These are phyloP conservation scores for Naegleria lovaniensis DNA, from an alignment of 208 protist genomes.

Conservation along the genomic window DNA sequence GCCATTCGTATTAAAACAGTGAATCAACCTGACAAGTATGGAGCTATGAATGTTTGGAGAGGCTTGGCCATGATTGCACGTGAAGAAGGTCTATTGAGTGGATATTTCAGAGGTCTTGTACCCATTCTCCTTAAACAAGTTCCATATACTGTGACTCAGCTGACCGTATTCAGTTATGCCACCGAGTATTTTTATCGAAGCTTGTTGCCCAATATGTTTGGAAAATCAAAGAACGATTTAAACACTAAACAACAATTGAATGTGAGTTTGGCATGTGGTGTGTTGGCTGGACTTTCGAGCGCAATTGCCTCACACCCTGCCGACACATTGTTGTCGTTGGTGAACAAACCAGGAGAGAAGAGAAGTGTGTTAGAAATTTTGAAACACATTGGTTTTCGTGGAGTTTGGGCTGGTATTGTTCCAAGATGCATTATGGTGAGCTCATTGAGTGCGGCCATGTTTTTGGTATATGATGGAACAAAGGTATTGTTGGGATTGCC, in stretches of 20 bases:
- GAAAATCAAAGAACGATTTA: slow-evolving; percentile 31
- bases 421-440: not conserved
- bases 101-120: slow-evolving; percentile 38
- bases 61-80: slow-evolving; percentile 29
- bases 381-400: not conserved
- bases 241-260: slow-evolving; percentile 41
- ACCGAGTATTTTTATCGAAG: slow-evolving; percentile 34
- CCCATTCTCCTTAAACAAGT: slow-evolving; percentile 53
- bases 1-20: slow-evolving; percentile 42
- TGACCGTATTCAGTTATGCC: slow-evolving; percentile 37
- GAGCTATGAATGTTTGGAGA: not conserved
- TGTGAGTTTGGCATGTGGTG: slow-evolving; percentile 54
- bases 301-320: slow-evolving; percentile 71
- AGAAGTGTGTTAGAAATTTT: slow-evolving; percentile 38
- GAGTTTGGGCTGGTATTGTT: not conserved
- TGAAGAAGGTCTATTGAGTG: slow-evolving; percentile 35
- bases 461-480: not conserved
- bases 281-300: slow-evolving; percentile 62
- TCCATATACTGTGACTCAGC: slow-evolving; percentile 67
- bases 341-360: slow-evolving; percentile 60
- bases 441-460: not conserved
- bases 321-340: slow-evolving; percentile 67
- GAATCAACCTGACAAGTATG: slow-evolving; percentile 24
- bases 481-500: not conserved
- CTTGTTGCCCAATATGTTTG: not conserved